These are phyloP conservation scores for Circinella minor DNA, from an alignment of 371 early-diverging fungal genomes.

Conservation along the genomic window DNA sequence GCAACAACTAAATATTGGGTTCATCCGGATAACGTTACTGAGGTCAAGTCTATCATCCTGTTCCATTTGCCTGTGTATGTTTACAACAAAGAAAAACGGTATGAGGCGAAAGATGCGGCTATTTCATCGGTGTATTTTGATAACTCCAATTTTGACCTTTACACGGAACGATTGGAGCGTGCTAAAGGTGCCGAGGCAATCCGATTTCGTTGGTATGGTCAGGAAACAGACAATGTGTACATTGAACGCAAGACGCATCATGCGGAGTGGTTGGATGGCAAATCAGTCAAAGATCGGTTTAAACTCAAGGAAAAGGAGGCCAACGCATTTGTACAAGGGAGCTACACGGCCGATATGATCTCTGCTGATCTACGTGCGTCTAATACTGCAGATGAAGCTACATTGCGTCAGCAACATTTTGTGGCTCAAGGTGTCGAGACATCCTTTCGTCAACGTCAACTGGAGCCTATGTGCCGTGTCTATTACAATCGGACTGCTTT, in stretches of 20 bases:
- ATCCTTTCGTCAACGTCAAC: slow-evolving; percentile 70
- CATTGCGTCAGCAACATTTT: slow-evolving; percentile 67
- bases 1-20: slow-evolving; percentile 81
- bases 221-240: slow-evolving; percentile 31
- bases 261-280: slow-evolving; percentile 95
- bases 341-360: slow-evolving; percentile 75
- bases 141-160: slow-evolving; percentile 86
- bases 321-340: slow-evolving; percentile 81
- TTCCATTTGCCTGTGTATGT: slow-evolving; percentile 94
- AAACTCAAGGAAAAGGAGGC: slow-evolving; percentile 92
- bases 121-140: slow-evolving; percentile 98
- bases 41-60: slow-evolving; percentile 89
- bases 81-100: slow-evolving; percentile 59
- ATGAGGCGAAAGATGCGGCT: slow-evolving; percentile 53
- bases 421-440: slow-evolving; percentile 86
- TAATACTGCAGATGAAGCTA: slow-evolving; percentile 45
- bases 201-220: slow-evolving; percentile 90
- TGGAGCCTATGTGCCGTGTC: slow-evolving; percentile 90
- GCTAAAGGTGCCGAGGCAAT: slow-evolving; percentile 88
- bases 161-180: slow-evolving; percentile 84
- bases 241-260: slow-evolving; percentile 65
- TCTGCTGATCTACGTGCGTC: slow-evolving; percentile 70
- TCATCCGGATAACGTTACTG: slow-evolving; percentile 94
- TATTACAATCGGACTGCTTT: slow-evolving; percentile 99
- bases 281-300: slow-evolving; percentile 96